Evolutionary conservation across 441 rosid species (phyloP).

Genomic region (Bocquillonia castaneifolia): DNA sequence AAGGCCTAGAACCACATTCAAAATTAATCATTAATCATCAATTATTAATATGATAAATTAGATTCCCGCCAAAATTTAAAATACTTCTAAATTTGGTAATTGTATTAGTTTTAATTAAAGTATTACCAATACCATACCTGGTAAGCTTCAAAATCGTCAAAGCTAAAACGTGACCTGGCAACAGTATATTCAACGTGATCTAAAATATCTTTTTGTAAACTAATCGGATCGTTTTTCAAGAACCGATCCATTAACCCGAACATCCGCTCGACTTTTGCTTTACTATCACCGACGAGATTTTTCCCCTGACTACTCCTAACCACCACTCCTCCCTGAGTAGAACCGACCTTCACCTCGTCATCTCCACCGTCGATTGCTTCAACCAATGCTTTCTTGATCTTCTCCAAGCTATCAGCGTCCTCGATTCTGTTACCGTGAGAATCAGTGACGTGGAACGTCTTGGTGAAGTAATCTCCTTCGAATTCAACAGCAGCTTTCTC

Average conservation of each 20-base stretch:
- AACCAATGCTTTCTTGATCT: constrained; percentile 29
- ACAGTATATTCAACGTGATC: constrained; percentile 47
- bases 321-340: constrained; percentile 30
- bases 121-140: constrained; percentile 26
- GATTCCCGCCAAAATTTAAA: constrained; percentile 38
- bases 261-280: constrained; percentile 42
- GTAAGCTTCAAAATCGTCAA: constrained; percentile 57
- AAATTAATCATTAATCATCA: no score
- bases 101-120: background rate
- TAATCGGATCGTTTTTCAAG: constrained; percentile 39
- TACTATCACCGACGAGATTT: constrained; percentile 10
- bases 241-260: constrained; percentile 46
- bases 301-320: constrained; percentile 25
- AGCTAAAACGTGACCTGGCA: constrained; percentile 44
- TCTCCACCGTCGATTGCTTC: constrained; percentile 36
- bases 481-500: constrained; percentile 34
- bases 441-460: constrained; percentile 38
- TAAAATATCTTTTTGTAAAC: constrained; percentile 41
- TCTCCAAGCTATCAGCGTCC: constrained; percentile 33
- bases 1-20: constrained; percentile 33
- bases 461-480: constrained; percentile 28
- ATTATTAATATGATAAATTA: no score
- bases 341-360: constrained; percentile 15
- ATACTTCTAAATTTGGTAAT: background rate
- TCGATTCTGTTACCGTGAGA: constrained; percentile 34